These are phyloP conservation scores for Pulveroboletus sp. DNA, from an alignment of 768 basidiomycete species.

Conservation along the genomic window DNA sequence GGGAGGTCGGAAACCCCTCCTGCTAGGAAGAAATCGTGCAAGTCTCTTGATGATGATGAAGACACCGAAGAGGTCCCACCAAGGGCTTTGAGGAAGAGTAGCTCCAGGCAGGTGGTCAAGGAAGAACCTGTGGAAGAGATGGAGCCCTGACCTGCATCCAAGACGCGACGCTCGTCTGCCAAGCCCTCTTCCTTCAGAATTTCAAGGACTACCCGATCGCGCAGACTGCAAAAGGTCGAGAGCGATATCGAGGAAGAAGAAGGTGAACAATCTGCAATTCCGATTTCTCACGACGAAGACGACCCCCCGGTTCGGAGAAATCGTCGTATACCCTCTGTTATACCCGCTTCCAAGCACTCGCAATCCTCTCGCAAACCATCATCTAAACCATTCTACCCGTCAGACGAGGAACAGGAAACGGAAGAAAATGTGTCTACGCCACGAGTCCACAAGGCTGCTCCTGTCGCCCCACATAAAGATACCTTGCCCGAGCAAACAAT, in stretches of 20 bases:
- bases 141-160: slow-evolving; percentile 3
- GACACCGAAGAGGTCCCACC: slow-evolving; percentile 29
- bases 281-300: slow-evolving; percentile 27
- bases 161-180: slow-evolving; percentile 15
- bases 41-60: slow-evolving; percentile 34
- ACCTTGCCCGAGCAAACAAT: not conserved
- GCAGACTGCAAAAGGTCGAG: slow-evolving; percentile 14
- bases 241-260: slow-evolving; percentile 26
- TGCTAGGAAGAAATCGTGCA: slow-evolving; percentile 54
- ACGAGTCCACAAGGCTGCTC: slow-evolving; percentile 12
- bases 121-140: slow-evolving; percentile 10
- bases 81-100: slow-evolving; percentile 7
- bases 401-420: slow-evolving; percentile 1
- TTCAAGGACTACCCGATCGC: slow-evolving; percentile 11
- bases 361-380: not conserved
- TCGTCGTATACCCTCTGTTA: slow-evolving; percentile 4
- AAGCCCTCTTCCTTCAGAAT: slow-evolving; percentile 18
- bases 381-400: not conserved
- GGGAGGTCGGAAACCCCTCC: slow-evolving; percentile 44
- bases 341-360: not conserved
- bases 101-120: slow-evolving; percentile 1
- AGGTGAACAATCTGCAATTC: slow-evolving; percentile 1
- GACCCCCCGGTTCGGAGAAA: slow-evolving; percentile 16
- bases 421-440: slow-evolving; percentile 13
- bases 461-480: not conserved